Percentiles rank a stretch among this genome's conserved stretches.
phyloP scores from a whole-genome alignment of 768 basidiomycete species.

The Phlegmacium glaucopus region DNA sequence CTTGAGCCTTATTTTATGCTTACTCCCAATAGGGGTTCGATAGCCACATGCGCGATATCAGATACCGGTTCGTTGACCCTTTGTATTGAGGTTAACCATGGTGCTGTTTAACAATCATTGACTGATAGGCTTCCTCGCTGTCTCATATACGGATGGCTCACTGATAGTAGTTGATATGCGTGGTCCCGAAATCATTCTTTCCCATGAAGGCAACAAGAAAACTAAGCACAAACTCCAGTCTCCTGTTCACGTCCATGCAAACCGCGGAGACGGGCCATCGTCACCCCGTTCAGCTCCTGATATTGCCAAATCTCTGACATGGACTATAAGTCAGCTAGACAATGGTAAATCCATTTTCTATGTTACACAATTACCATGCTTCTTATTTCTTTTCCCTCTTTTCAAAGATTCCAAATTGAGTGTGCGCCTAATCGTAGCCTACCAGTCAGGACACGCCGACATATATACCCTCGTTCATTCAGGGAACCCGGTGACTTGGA shows the following conservation, averaged over 20 bases:
- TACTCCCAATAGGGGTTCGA: slow-evolving; percentile 40
- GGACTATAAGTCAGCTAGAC: slow-evolving; percentile 59
- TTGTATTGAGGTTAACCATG: neutral
- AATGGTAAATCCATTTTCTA: slow-evolving; percentile 37
- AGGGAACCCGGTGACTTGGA: slow-evolving; percentile 34
- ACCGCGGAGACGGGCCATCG: slow-evolving; percentile 20
- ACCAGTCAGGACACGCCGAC: slow-evolving; percentile 54
- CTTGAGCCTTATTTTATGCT: slow-evolving; percentile 65
- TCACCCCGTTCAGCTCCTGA: slow-evolving; percentile 43
- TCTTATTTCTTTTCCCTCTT: neutral
- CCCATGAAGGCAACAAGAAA: slow-evolving; percentile 37
- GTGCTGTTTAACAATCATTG: slow-evolving; percentile 4
- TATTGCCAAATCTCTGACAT: slow-evolving; percentile 52
- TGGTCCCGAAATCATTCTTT: slow-evolving; percentile 64
- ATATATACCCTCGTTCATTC: slow-evolving; percentile 50
- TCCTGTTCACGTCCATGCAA: slow-evolving; percentile 22
- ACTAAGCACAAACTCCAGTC: slow-evolving; percentile 30
- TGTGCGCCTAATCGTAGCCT: slow-evolving; percentile 61
- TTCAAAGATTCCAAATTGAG: slow-evolving; percentile 40
- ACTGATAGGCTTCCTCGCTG: slow-evolving; percentile 68
- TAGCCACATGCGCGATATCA: slow-evolving; percentile 58
- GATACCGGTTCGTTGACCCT: slow-evolving; percentile 58
- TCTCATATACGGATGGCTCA: slow-evolving; percentile 58
- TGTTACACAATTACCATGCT: neutral
- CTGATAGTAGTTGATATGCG: slow-evolving; percentile 72